phyloP scores from a whole-genome alignment of 2,329 filamentous ascomycete genomes.

The Fusarium sp. region DNA sequence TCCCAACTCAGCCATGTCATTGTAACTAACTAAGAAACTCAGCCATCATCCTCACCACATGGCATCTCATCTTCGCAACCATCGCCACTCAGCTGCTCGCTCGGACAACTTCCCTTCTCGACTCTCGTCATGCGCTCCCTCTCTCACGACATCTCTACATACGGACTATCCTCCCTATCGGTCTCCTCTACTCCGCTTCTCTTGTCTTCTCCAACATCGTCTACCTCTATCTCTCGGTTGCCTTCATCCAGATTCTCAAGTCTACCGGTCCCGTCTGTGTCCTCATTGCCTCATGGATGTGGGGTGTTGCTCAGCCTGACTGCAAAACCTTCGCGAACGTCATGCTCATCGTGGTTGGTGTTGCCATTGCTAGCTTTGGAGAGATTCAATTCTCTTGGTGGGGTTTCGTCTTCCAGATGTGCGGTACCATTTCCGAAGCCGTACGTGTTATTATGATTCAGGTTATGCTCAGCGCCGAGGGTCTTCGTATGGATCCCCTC shows the following conservation, averaged over 20 bases:
- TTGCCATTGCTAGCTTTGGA: conserved; percentile 65
- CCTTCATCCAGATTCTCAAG: conserved; percentile 79
- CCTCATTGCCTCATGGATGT: conserved; percentile 72
- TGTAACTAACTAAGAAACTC: conserved; percentile 18
- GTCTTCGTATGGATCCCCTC: conserved; percentile 87
- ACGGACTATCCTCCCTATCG: conserved; percentile 73
- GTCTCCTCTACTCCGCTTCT: conserved; percentile 72
- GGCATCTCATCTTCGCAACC: conserved; percentile 75
- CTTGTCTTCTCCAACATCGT: conserved; percentile 75
- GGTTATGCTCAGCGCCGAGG: conserved; percentile 78
- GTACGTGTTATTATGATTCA: conserved; percentile 87
- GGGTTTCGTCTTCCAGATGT: conserved; percentile 76
- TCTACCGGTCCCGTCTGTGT: conserved; percentile 75
- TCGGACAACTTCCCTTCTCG: conserved; percentile 70
- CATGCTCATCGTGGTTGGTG: conserved; percentile 63
- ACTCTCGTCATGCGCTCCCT: conserved; percentile 69
- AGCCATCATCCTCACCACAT: conserved; percentile 72
- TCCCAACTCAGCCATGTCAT: not conserved
- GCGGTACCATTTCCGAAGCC: conserved; percentile 83
- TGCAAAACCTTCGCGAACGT: conserved; percentile 60
- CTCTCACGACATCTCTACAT: conserved; percentile 71
- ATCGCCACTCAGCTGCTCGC: conserved; percentile 73
- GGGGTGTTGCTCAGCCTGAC: conserved; percentile 62
- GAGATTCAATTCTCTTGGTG: conserved; percentile 76
- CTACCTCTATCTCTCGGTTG: conserved; percentile 74